Percentiles rank a stretch among this genome's conserved stretches.
These are phyloP conservation scores for Lentinula lateritia DNA, from an alignment of 768 basidiomycete species.

Conservation along the genomic window DNA sequence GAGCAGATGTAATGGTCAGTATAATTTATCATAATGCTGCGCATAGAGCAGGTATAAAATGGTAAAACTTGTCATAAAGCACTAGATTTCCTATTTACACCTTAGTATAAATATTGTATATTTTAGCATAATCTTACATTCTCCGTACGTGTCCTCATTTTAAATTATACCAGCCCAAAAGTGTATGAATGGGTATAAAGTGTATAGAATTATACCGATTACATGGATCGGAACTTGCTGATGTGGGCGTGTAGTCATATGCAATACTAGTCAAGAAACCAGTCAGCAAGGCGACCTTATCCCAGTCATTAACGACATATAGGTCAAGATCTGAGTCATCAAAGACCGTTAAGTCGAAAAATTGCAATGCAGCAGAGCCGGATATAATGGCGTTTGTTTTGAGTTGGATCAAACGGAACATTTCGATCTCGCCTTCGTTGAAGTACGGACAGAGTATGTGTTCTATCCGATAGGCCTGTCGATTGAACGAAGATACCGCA, in stretches of 20 bases:
- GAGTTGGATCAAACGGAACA: conserved; percentile 38
- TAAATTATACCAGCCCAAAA: too few relatives aligned
- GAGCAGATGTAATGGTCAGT: too few relatives aligned
- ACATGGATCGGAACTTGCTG: too few relatives aligned
- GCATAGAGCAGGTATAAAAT: too few relatives aligned
- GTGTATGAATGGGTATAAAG: too few relatives aligned
- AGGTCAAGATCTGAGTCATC: conserved; percentile 46
- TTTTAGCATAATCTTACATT: too few relatives aligned
- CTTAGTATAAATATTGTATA: too few relatives aligned
- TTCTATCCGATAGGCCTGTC: conserved; percentile 29
- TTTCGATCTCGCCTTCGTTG: conserved; percentile 10
- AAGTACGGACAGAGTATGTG: conserved; percentile 31
- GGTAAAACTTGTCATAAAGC: too few relatives aligned
- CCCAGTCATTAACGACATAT: conserved; percentile 29
- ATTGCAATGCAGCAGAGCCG: conserved; percentile 49
- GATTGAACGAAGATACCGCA: conserved; percentile 7
- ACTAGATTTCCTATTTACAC: too few relatives aligned
- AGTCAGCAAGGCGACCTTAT: conserved; percentile 19
- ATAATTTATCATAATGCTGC: too few relatives aligned
- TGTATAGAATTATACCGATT: too few relatives aligned
- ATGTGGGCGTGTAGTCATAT: conserved; percentile 23
- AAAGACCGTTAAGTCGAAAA: conserved; percentile 40
- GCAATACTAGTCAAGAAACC: conserved; percentile 27
- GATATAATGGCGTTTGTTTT: conserved; percentile 42
- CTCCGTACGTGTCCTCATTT: too few relatives aligned